phyloP scores from a whole-genome alignment of 306 rosid species.

The Quercus parvula region DNA sequence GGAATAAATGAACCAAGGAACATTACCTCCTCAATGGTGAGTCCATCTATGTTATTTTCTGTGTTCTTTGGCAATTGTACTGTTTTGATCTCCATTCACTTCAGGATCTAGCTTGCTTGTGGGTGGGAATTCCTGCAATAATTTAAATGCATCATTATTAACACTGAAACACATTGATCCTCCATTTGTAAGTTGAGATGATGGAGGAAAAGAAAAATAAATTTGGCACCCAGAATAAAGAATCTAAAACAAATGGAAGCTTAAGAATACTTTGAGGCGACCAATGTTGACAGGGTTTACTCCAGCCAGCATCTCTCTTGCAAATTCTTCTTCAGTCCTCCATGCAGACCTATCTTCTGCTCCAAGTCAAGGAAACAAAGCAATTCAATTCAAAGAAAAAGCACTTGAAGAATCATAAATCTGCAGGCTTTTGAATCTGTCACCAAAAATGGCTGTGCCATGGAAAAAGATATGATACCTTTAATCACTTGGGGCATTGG shows the following conservation, averaged over 20 bases:
- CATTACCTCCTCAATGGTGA: constrained; percentile 56
- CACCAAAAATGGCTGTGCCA: not conserved
- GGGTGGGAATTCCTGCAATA: constrained; percentile 72
- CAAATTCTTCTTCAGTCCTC: constrained; percentile 84
- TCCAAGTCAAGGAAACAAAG: constrained; percentile 28
- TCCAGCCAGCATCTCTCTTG: constrained; percentile 90
- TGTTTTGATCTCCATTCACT: constrained; percentile 62
- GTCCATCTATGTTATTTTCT: constrained; percentile 50
- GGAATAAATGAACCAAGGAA: not conserved
- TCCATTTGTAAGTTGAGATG: not conserved
- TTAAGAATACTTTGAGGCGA: constrained; percentile 49
- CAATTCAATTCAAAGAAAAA: not conserved
- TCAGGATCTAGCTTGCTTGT: constrained; percentile 54
- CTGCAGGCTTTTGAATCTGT: not conserved
- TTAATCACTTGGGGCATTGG: constrained; percentile 76
- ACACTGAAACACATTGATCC: not conserved
- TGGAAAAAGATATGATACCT: constrained; percentile 38
- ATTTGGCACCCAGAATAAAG: not conserved
- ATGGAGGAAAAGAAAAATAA: not conserved
- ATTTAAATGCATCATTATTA: constrained; percentile 1
- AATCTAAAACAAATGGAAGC: not conserved
- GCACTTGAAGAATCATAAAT: not conserved
- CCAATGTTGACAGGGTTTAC: constrained; percentile 62
- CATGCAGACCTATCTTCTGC: constrained; percentile 67
- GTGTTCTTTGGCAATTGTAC: constrained; percentile 51